phyloP scores from a whole-genome alignment of 2,329 filamentous ascomycete species.

The Blastomyces parvus region DNA sequence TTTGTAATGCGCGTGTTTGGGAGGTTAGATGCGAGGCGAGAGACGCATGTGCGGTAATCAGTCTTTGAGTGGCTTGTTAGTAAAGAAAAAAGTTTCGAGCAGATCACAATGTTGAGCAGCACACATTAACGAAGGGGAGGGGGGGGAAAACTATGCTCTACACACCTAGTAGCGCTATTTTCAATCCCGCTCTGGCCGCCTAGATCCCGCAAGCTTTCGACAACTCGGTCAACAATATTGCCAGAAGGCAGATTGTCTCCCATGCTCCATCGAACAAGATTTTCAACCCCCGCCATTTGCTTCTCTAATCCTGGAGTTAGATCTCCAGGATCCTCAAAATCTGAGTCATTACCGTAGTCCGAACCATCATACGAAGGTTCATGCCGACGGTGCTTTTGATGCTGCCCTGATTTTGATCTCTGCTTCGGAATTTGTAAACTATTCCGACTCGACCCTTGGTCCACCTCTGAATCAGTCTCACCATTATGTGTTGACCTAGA shows the following conservation, averaged over 20 bases:
- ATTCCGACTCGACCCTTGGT: slow-evolving; percentile 8
- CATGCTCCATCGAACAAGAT: slow-evolving; percentile 44
- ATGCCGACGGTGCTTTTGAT: slow-evolving; percentile 29
- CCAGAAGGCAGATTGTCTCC: slow-evolving; percentile 46
- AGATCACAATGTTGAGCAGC: not conserved
- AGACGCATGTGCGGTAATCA: slow-evolving; percentile 50
- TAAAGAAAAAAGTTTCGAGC: not conserved
- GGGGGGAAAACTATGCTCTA: not conserved
- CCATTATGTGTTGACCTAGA: slow-evolving; percentile 22
- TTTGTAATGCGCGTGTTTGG: slow-evolving; percentile 52
- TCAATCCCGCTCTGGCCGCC: slow-evolving; percentile 48
- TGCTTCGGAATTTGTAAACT: slow-evolving; percentile 25
- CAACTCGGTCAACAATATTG: slow-evolving; percentile 44
- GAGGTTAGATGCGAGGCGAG: slow-evolving; percentile 51
- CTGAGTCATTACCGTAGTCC: slow-evolving; percentile 49
- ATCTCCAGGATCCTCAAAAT: slow-evolving; percentile 43
- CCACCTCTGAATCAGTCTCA: slow-evolving; percentile 14
- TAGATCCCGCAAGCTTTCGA: slow-evolving; percentile 44
- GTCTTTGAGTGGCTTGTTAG: slow-evolving; percentile 28
- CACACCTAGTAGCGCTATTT: slow-evolving; percentile 47
- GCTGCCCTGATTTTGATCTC: slow-evolving; percentile 28
- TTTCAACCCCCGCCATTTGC: slow-evolving; percentile 48
- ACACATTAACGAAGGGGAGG: not conserved
- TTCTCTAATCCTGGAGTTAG: slow-evolving; percentile 47
- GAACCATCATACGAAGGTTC: slow-evolving; percentile 47